A percentile compares a stretch with the other conserved stretches of the same genome.
phyloP scores from a whole-genome alignment of 805 yeast genomes.

The Brettanomyces naardenensis region DNA sequence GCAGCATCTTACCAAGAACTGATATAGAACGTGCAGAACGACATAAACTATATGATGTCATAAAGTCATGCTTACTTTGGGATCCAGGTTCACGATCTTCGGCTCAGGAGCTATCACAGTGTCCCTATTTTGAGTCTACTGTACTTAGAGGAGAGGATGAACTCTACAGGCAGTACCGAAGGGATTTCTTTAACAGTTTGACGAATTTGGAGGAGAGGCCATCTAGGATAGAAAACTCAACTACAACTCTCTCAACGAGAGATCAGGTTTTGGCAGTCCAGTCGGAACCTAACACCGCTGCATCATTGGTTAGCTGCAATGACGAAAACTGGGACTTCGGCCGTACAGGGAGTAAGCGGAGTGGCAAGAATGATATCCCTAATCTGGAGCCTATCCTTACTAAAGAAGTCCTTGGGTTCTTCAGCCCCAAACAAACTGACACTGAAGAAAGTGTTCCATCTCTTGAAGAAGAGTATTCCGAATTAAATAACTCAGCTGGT shows the following conservation, averaged over 20 bases:
- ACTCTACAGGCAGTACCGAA: neutral
- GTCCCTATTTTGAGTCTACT: constrained; percentile 49
- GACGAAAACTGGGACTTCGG: too few relatives aligned
- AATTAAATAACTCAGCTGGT: neutral
- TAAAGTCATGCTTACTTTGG: constrained; percentile 59
- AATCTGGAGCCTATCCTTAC: too few relatives aligned
- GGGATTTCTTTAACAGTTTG: neutral
- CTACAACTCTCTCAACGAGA: too few relatives aligned
- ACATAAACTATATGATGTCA: constrained; percentile 34
- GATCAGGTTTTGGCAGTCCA: too few relatives aligned
- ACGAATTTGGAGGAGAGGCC: neutral
- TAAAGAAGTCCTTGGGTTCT: too few relatives aligned
- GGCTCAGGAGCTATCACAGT: constrained; percentile 37
- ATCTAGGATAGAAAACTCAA: neutral
- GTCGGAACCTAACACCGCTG: too few relatives aligned
- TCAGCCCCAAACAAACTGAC: too few relatives aligned
- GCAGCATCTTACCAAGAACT: constrained; percentile 36
- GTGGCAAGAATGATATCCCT: too few relatives aligned
- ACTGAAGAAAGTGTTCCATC: constrained; percentile 1
- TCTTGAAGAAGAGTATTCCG: constrained; percentile 1
- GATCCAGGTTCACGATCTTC: constrained; percentile 61
- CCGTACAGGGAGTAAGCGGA: too few relatives aligned
- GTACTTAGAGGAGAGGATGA: constrained; percentile 11
- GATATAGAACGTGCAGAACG: constrained; percentile 29
- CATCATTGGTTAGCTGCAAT: too few relatives aligned